These are phyloP conservation scores for Dillenia turbinata DNA, from an alignment of 164 flowering plant species.

Conservation along the genomic window DNA sequence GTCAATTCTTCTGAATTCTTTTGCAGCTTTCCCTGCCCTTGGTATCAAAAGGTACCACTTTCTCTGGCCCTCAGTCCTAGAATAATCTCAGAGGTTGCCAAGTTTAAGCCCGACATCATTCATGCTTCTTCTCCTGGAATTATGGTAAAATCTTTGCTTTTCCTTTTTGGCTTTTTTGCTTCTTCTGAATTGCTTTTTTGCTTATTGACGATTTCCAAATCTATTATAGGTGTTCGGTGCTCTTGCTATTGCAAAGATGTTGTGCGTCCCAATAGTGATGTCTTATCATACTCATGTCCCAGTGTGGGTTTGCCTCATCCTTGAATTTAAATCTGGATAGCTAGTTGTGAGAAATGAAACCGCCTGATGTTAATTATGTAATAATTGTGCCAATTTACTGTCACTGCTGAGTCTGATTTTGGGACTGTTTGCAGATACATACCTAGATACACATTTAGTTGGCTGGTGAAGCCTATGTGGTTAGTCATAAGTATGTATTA, in stretches of 20 bases:
- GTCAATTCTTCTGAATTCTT: slow-evolving; percentile 7
- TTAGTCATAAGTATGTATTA: slow-evolving; percentile 69
- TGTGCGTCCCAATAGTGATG: slow-evolving; percentile 92
- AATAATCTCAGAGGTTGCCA: slow-evolving; percentile 87
- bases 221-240: slow-evolving; percentile 87
- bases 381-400: neutral
- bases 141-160: slow-evolving; percentile 46
- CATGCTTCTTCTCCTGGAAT: slow-evolving; percentile 99
- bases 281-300: slow-evolving; percentile 99
- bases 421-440: slow-evolving; percentile 62
- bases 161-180: neutral
- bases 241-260: slow-evolving; percentile 78
- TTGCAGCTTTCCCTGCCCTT: slow-evolving; percentile 92
- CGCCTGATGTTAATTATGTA: too few relatives aligned
- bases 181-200: slow-evolving; percentile 1
- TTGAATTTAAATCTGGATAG: neutral
- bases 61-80: slow-evolving; percentile 97
- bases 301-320: slow-evolving; percentile 58
- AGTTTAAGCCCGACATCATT: slow-evolving; percentile 95
- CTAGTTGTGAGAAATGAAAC: too few relatives aligned
- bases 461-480: slow-evolving; percentile 99
- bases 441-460: slow-evolving; percentile 97
- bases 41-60: slow-evolving; percentile 93
- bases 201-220: neutral
- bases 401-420: slow-evolving; percentile 2